These are phyloP conservation scores for Diaporthe velutina DNA, from an alignment of 2,329 filamentous ascomycete species.

Conservation along the genomic window DNA sequence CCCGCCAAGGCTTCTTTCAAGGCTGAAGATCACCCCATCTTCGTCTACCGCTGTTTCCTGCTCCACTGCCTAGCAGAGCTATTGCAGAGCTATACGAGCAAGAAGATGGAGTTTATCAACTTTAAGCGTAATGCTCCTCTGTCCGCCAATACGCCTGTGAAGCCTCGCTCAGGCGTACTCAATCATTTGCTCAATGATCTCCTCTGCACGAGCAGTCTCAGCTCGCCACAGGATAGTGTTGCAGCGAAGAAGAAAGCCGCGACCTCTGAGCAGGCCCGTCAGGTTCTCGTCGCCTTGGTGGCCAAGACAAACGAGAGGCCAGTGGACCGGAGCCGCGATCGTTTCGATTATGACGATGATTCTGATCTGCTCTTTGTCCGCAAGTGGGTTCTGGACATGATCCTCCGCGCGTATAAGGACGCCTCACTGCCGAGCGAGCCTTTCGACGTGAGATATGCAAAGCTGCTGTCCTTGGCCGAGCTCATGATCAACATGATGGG, in stretches of 20 bases:
- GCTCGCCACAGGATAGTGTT: constrained; percentile 80
- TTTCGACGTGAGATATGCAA: constrained; percentile 87
- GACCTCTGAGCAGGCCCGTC: constrained; percentile 88
- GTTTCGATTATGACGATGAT: constrained; percentile 80
- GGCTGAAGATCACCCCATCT: constrained; percentile 92
- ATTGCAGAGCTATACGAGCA: constrained; percentile 89
- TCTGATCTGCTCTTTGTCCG: constrained; percentile 91
- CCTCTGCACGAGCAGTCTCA: constrained; percentile 71
- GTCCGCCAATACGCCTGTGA: constrained; percentile 88
- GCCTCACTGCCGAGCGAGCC: constrained; percentile 83
- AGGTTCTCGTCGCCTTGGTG: constrained; percentile 87
- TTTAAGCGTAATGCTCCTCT: constrained; percentile 93
- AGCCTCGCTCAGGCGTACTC: constrained; percentile 90
- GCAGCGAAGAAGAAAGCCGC: constrained; percentile 85
- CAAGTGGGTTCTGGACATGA: constrained; percentile 93
- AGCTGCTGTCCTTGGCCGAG: constrained; percentile 88
- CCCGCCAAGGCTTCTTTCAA: constrained; percentile 83
- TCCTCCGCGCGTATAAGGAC: constrained; percentile 92
- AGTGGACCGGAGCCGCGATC: constrained; percentile 67
- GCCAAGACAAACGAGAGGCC: constrained; percentile 86
- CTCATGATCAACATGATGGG: constrained; percentile 94
- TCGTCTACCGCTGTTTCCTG: constrained; percentile 95
- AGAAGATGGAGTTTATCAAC: constrained; percentile 99
- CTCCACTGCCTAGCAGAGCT: constrained; percentile 93
- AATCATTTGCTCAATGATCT: constrained; percentile 93